These are phyloP conservation scores for Salvia miltiorrhiza DNA, from an alignment of 257 asterid genomes.

Conservation along the genomic window DNA sequence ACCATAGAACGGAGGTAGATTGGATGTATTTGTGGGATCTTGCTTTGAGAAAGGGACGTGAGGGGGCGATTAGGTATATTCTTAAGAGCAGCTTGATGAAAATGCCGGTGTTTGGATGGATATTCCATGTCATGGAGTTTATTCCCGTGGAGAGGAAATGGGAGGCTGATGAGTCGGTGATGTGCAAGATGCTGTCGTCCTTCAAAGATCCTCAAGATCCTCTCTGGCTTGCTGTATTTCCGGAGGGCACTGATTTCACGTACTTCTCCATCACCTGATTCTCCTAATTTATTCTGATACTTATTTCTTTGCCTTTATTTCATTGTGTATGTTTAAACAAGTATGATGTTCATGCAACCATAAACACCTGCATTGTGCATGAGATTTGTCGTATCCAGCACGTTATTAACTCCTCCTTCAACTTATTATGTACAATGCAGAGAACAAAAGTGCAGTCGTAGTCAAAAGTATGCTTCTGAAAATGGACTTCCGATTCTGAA, in stretches of 20 bases:
- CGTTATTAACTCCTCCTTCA: not conserved
- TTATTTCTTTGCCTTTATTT: not conserved
- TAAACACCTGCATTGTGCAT: not conserved
- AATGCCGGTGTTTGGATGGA: conserved; percentile 88
- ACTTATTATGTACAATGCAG: conserved; percentile 38
- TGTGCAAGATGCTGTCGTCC: conserved; percentile 50
- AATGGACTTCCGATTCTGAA: conserved; percentile 70
- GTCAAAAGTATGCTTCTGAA: conserved; percentile 78
- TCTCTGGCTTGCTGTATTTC: conserved; percentile 91
- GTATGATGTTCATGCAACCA: too few species aligned
- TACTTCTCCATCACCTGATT: conserved; percentile 25
- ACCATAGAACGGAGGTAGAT: conserved; percentile 90
- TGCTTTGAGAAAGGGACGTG: conserved; percentile 68
- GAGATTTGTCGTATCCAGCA: not conserved
- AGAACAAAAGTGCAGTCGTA: conserved; percentile 74
- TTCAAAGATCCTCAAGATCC: conserved; percentile 62
- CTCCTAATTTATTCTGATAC: not conserved
- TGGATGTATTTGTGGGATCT: conserved; percentile 99
- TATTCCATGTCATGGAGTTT: conserved; percentile 79
- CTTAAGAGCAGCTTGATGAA: conserved; percentile 89
- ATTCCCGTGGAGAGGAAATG: conserved; percentile 87
- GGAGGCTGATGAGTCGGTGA: conserved; percentile 65
- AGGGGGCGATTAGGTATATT: conserved; percentile 66
- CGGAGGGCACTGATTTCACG: conserved; percentile 99
- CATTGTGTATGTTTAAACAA: not conserved